phyloP scores from a whole-genome alignment of 73 alveolate species.

The Stentor roeselii region DNA sequence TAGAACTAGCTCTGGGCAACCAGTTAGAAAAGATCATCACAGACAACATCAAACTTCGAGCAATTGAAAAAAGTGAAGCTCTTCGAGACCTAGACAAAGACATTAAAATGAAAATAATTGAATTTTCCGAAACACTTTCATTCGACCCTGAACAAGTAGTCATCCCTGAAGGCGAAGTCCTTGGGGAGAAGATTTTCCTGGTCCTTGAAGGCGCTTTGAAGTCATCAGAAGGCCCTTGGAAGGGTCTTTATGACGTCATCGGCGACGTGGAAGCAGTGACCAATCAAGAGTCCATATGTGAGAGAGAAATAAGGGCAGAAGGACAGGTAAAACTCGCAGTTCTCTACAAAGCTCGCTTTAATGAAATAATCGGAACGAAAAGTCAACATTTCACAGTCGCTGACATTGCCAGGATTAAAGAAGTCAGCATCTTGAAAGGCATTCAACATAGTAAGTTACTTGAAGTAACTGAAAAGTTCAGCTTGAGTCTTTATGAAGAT shows the following conservation, averaged over 20 bases:
- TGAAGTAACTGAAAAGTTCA: conserved; percentile 31
- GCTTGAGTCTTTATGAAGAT: conserved; percentile 15
- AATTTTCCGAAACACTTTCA: conserved; percentile 16
- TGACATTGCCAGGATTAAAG: conserved; percentile 13
- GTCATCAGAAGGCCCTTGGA: neutral
- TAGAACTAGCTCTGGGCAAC: conserved; percentile 44
- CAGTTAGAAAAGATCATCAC: conserved; percentile 33
- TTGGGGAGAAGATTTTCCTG: conserved; percentile 26
- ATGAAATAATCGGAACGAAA: neutral
- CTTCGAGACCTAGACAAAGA: conserved; percentile 23
- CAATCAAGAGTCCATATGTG: neutral
- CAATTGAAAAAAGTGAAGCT: conserved; percentile 28
- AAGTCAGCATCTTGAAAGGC: conserved; percentile 42
- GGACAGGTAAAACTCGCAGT: neutral
- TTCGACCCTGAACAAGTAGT: conserved; percentile 35
- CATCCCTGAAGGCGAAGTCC: conserved; percentile 33
- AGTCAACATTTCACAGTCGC: neutral
- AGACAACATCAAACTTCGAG: conserved; percentile 36
- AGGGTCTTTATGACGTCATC: neutral
- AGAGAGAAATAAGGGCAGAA: neutral
- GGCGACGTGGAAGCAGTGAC: conserved; percentile 23
- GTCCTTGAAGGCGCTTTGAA: conserved; percentile 33
- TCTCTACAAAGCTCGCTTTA: neutral
- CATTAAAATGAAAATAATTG: conserved; percentile 36
- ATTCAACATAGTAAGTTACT: conserved; percentile 32